Conservation (phyloP, 2,329 filamentous ascomycete genomes). For the Sporothrix sp. region DNA sequence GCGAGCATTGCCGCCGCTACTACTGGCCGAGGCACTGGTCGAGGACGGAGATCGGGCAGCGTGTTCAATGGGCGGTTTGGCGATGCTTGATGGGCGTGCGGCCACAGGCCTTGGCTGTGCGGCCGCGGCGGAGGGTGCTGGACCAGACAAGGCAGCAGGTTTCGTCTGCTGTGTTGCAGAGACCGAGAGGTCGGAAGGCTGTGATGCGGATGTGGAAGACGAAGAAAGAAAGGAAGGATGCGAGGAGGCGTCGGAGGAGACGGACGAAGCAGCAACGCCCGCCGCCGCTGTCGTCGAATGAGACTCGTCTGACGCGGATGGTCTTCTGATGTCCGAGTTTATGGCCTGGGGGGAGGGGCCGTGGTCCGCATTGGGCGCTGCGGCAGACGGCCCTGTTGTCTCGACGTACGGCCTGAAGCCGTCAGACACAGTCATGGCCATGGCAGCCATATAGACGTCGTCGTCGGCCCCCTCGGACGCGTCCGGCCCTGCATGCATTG, state of each 20-base stretch:
- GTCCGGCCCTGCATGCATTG: slow-evolving; percentile 9
- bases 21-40: slow-evolving; percentile 19
- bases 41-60: slow-evolving; percentile 29
- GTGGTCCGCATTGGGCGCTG: not conserved
- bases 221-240: not conserved
- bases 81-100: slow-evolving; percentile 38
- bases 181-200: not conserved
- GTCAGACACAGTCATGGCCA: slow-evolving; percentile 13
- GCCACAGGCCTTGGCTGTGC: not conserved
- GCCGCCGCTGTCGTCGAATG: not conserved
- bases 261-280: not conserved
- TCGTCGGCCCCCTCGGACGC: not conserved
- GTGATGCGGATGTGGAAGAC: not conserved
- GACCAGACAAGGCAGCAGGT: not conserved
- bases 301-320: not conserved
- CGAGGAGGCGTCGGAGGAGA: not conserved
- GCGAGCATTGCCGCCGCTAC: slow-evolving; percentile 2
- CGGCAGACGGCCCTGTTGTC: not conserved
- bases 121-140: not conserved
- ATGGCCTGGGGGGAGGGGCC: not conserved
- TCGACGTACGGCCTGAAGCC: slow-evolving; percentile 15
- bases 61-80: slow-evolving; percentile 37
- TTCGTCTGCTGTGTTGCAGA: not conserved
- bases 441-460: slow-evolving; percentile 9
- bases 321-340: not conserved